Conservation (phyloP, 2,329 filamentous ascomycete genomes). For the Didymella keratinophila region DNA sequence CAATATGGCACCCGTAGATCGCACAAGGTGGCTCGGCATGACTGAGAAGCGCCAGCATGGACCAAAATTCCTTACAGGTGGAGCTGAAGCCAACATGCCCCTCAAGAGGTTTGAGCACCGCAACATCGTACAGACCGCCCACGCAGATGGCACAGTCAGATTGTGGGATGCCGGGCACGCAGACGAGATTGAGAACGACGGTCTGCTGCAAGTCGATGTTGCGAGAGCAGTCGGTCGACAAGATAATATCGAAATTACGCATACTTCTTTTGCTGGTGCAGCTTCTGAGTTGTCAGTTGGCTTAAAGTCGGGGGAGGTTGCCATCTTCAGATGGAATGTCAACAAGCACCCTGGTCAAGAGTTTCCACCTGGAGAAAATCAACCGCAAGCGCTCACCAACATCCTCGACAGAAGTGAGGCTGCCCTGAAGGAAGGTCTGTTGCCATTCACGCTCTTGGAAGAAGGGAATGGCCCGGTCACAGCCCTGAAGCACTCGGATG, state of each 20-base stretch:
- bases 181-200: constrained; percentile 90
- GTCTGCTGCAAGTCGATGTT: constrained; percentile 84
- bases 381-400: constrained; percentile 67
- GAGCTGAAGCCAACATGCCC: constrained; percentile 73
- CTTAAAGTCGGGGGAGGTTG: constrained; percentile 80
- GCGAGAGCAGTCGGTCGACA: constrained; percentile 81
- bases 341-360: constrained; percentile 77
- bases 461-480: constrained; percentile 84
- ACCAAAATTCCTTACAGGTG: constrained; percentile 79
- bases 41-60: constrained; percentile 83
- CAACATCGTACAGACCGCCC: constrained; percentile 84
- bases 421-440: constrained; percentile 76
- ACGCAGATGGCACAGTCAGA: constrained; percentile 89
- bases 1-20: constrained; percentile 75
- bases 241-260: constrained; percentile 76
- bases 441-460: constrained; percentile 82
- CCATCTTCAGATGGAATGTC: constrained; percentile 85
- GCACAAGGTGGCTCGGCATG: constrained; percentile 88
- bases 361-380: constrained; percentile 59
- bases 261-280: constrained; percentile 79
- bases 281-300: constrained; percentile 88
- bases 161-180: constrained; percentile 92
- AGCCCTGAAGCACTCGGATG: constrained; percentile 83
- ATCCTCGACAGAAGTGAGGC: constrained; percentile 77
- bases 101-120: constrained; percentile 81